Base-by-base conservation (phyloP, 2,329 filamentous ascomycete genomes). In the Colletotrichum karsti region DNA sequence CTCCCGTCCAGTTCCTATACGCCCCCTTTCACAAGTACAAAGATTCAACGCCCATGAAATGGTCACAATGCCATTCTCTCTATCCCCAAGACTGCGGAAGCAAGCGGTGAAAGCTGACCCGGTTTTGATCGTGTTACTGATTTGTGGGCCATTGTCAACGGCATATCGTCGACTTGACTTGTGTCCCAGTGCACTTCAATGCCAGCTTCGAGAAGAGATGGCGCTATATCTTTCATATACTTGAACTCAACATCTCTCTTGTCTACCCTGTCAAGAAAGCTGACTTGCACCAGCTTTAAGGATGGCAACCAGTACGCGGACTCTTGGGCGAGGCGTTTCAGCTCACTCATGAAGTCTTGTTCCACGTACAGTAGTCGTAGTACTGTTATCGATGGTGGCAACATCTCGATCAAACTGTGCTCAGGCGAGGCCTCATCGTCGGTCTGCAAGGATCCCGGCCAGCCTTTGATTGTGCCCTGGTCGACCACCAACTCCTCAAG, bases 401-500 rank as follows among this genome's bases (percentile, higher is more conserved):
- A n/a, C 5, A 48, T 42, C 15, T 57, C 44, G 10, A 18, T n/a
- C 6, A 53, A 12, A 13, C 3, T 39, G 18, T 15, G 26, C 8
- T 28, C 10, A 24, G 20, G 5, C 6, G 12, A 3, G 3, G 5
- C 7, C 3, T n/a, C n/a, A 8, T 46, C 20, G 9, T 24, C 51
- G 4, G 7, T 8, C 4, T 22, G 26, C 1, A 6, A 2, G 8
- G 1, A 24, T 15, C 22, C 41, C 4, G 13, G 30, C 3, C 15
- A 10, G 13, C 37, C 22, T 9, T 63, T 51, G n/a, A 67, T 20
- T 10, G 37, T 42, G 7, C 18, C 30, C 8, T 67, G 64, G 10
- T 67, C 64, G 20, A 63, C 7, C 13, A n/a, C 51, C 13, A 67
- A 15, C n/a, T 63, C 51, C 15, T 67, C 42, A n/a, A 67, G 42